Conservation (phyloP, 2,329 filamentous ascomycete species). For the Diplodia scrobiculata region DNA sequence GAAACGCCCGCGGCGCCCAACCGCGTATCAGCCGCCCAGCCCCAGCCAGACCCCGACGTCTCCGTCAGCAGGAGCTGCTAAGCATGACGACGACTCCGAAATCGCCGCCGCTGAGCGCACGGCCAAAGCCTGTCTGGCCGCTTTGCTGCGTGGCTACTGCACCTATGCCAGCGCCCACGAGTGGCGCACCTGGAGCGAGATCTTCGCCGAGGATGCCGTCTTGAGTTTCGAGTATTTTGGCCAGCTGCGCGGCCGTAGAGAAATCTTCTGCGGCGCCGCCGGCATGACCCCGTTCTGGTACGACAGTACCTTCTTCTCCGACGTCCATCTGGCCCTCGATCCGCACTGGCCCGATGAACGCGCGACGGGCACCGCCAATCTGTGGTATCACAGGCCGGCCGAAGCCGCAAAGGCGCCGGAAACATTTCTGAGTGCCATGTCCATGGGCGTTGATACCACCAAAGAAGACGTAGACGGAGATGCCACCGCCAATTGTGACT, state of each 20-base stretch:
- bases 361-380: not conserved
- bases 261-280: not conserved
- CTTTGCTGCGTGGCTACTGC: constrained; percentile 10
- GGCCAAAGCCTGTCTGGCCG: not conserved
- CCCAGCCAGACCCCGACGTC: not conserved
- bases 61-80: not conserved
- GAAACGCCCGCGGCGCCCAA: not conserved
- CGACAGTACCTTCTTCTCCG: not conserved
- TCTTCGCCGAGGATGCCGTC: constrained; percentile 16
- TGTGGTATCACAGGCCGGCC: not conserved
- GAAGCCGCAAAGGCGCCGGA: not conserved
- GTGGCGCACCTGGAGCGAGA: constrained; percentile 8
- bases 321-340: constrained; percentile 3
- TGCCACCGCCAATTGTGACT: not conserved
- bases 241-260: constrained; percentile 1
- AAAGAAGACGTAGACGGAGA: not conserved
- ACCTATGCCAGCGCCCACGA: not conserved
- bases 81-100: not conserved
- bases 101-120: not conserved
- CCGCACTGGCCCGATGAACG: not conserved
- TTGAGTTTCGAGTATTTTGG: constrained; percentile 11
- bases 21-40: not conserved
- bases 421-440: not conserved
- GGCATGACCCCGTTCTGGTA: not conserved
- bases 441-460: not conserved